phyloP scores from a whole-genome alignment of 208 protist species.

The Acanthamoeba lugdunensis region DNA sequence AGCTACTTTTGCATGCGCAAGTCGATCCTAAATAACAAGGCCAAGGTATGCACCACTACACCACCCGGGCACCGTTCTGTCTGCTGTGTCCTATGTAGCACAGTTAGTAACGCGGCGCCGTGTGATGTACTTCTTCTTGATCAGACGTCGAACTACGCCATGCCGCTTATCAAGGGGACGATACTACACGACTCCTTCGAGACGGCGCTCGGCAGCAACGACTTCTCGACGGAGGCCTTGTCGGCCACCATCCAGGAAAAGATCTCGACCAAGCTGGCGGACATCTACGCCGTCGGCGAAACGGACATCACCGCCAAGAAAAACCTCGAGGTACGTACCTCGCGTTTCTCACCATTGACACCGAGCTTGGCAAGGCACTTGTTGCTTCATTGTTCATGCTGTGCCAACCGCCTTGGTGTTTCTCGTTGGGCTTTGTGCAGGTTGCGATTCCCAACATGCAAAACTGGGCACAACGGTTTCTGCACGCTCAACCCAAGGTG shows the following conservation, averaged over 20 bases:
- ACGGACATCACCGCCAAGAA: neutral
- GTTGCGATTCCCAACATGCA: conserved; percentile 63
- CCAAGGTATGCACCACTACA: conserved; percentile 24
- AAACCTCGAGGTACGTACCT: neutral
- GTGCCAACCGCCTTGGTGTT: neutral
- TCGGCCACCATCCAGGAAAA: conserved; percentile 16
- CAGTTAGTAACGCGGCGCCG: neutral
- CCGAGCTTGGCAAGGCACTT: too few relatives aligned
- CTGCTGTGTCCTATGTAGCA: neutral
- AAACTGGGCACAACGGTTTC: conserved; percentile 49
- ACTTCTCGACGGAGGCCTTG: conserved; percentile 52
- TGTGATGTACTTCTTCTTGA: neutral
- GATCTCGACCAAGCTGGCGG: neutral
- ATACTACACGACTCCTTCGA: conserved; percentile 71
- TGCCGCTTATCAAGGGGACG: conserved; percentile 64
- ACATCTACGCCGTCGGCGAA: conserved; percentile 62
- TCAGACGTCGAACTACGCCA: neutral
- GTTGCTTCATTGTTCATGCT: too few relatives aligned
- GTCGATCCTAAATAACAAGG: conserved; percentile 26
- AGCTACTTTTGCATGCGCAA: conserved; percentile 72
- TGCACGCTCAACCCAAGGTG: conserved; percentile 14
- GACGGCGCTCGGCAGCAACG: conserved; percentile 11
- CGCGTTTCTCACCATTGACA: neutral
- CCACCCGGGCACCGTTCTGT: neutral
- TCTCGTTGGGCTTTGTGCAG: neutral